Percentiles rank a stretch among this genome's conserved stretches.
Conservation (phyloP, 1,139 yeast genomes). For the Taphrina confusa region DNA sequence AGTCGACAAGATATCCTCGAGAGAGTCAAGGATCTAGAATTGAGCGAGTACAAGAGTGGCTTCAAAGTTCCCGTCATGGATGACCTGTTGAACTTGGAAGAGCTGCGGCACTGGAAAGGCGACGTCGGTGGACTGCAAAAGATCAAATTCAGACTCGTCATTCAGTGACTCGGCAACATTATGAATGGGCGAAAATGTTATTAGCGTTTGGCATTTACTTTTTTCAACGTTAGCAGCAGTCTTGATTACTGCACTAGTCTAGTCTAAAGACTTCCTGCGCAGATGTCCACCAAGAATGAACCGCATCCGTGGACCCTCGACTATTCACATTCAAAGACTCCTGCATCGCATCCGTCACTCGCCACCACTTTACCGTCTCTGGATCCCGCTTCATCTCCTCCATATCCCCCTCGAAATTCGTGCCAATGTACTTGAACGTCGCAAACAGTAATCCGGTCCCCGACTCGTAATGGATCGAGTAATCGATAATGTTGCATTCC, state of each 20-base stretch:
- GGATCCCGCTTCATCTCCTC: constrained; percentile 5
- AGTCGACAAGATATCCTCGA: constrained; percentile 27
- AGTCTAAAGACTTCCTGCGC: constrained; percentile 10
- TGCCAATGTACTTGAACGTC: constrained; percentile 12
- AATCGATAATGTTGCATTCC: constrained; percentile 5
- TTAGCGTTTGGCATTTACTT: too few species aligned
- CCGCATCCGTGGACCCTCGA: constrained; percentile 5
- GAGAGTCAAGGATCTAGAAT: constrained; percentile 14
- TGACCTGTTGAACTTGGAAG: constrained; percentile 19
- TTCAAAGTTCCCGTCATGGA: constrained; percentile 32
- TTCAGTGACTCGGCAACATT: not conserved
- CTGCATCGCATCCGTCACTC: constrained; percentile 18
- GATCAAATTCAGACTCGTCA: constrained; percentile 6
- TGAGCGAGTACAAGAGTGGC: constrained; percentile 24
- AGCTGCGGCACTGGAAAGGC: constrained; percentile 27
- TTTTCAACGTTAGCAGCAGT: not conserved
- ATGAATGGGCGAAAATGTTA: too few species aligned
- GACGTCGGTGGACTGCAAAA: constrained; percentile 32
- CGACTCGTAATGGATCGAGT: constrained; percentile 8
- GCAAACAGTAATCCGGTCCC: not conserved
- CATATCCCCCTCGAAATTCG: constrained; percentile 1
- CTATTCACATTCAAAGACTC: constrained; percentile 3
- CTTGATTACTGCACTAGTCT: not conserved
- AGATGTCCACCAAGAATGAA: constrained; percentile 8
- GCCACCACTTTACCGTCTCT: constrained; percentile 10